Evolutionary conservation across 108 stramenopile species (phyloP).

Genomic region (Tribonema minus): DNA sequence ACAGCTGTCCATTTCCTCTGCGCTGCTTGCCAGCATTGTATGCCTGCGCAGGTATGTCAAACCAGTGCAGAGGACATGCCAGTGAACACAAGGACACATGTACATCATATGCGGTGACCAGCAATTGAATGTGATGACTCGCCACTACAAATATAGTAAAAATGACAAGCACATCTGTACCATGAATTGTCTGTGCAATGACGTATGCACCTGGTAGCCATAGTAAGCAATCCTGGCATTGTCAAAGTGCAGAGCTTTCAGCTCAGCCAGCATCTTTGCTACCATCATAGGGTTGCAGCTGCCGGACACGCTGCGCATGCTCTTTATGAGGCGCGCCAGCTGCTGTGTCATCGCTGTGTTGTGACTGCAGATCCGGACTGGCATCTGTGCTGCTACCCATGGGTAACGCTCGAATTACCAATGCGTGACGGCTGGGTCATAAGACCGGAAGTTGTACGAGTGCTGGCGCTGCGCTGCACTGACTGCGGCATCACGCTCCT

Average conservation of each 20-base stretch:
- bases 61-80: too few species aligned
- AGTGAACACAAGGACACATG: too few species aligned
- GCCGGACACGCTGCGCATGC: not conserved
- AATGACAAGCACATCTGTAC: too few species aligned
- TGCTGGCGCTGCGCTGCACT: too few species aligned
- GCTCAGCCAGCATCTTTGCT: not conserved
- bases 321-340: not conserved
- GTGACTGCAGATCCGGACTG: not conserved
- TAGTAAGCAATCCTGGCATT: not conserved
- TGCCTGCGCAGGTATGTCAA: too few species aligned
- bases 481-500: too few species aligned
- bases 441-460: not conserved
- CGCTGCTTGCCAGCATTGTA: too few species aligned
- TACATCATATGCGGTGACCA: too few species aligned
- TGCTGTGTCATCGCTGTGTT: not conserved
- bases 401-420: not conserved
- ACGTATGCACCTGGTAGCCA: not conserved
- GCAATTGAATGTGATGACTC: too few species aligned
- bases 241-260: not conserved
- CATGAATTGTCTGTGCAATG: too few species aligned
- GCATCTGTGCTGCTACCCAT: not conserved
- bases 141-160: too few species aligned
- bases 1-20: too few species aligned
- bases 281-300: not conserved
- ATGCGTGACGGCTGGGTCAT: not conserved